Base-by-base conservation (phyloP, 2,329 filamentous ascomycete species). In the Huntiella savannae region DNA sequence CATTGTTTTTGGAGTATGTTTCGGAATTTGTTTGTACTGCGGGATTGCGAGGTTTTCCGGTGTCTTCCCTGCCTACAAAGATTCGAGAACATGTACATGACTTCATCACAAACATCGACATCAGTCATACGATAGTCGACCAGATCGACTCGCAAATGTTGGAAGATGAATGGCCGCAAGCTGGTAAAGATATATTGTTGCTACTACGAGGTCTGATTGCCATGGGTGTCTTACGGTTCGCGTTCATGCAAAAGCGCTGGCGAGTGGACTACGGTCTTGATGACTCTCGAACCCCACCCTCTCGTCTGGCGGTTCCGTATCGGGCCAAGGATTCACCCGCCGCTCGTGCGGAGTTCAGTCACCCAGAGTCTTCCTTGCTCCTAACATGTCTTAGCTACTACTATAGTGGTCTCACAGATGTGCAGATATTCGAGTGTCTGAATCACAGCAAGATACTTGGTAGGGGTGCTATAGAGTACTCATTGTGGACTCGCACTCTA, bases 241-340 rank as follows among this genome's bases (percentile, higher is more conserved):
- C 60, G 0, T 58, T 82, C 0, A 57, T 59, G 0, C 57, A 68
- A 10, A 82, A 81, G 53, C 61, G 77, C 1, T 83, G 73, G 72
- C 59, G 70, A 2, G 77, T 83, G 0, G 69, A 80, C 46, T 83
- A 77, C 49, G 77, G 79, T 0, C 60, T 71, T 0, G 67, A 75
- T 53, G 50, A 53, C 0, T 54, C 50, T 0, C 57, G 72, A 2
- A 51, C 52, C 0, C 67, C 65, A 0, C 41, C 48, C 1, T 71
- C 67, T 0, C 61, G 56, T 43, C 62, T 79, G 0, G 69, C 70
- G 0, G 71, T 81, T 0, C 77, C 75, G 0, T 81, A 68, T 51
- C 62, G 63, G 6, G 73, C 73, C 0, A 79, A 79, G 47, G 75
- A 75, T 43, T 66, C 53, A 2, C 75, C 74, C 0, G 62, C 69